A percentile compares a stretch with the other conserved stretches of the same genome.
phyloP scores from a whole-genome alignment of 2,329 filamentous ascomycete species.

The Cordyceps tenuipes region DNA sequence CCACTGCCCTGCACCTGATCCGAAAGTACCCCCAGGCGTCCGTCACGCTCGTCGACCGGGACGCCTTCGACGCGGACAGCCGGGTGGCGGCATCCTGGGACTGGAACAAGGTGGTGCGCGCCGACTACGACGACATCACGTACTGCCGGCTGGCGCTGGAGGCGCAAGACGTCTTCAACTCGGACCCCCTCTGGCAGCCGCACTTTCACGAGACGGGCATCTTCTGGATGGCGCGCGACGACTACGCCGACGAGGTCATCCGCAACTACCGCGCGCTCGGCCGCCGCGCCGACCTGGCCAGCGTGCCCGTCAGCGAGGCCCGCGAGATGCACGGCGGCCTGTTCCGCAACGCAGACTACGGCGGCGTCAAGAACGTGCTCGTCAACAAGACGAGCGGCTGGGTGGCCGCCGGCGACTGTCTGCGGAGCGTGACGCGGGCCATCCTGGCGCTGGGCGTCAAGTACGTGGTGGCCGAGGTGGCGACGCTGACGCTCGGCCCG shows the following conservation, averaged over 20 bases:
- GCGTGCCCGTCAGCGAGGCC: conserved; percentile 36
- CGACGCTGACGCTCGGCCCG: conserved; percentile 37
- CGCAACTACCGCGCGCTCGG: conserved; percentile 43
- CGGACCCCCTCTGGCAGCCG: conserved; percentile 45
- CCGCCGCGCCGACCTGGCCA: conserved; percentile 30
- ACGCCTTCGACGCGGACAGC: conserved; percentile 38
- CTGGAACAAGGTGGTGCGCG: conserved; percentile 64
- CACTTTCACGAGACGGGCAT: conserved; percentile 54
- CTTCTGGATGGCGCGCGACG: conserved; percentile 45
- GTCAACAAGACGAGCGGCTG: conserved; percentile 55
- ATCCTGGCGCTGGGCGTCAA: conserved; percentile 48
- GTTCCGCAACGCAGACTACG: conserved; percentile 53
- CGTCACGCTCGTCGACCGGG: conserved; percentile 51
- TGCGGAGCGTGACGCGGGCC: conserved; percentile 45
- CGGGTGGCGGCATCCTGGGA: conserved; percentile 59
- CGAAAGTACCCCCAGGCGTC: conserved; percentile 38
- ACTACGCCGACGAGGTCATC: conserved; percentile 43
- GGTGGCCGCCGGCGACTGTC: conserved; percentile 52
- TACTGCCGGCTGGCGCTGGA: conserved; percentile 60
- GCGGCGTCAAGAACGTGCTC: conserved; percentile 49
- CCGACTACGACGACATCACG: conserved; percentile 56
- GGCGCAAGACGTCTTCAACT: conserved; percentile 53
- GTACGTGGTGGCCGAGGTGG: conserved; percentile 47
- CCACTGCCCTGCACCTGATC: conserved; percentile 56
- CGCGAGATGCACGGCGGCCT: conserved; percentile 47